Evolutionary conservation across 1,139 yeast genomes (phyloP).

Genomic region (Ashbya aceris): DNA sequence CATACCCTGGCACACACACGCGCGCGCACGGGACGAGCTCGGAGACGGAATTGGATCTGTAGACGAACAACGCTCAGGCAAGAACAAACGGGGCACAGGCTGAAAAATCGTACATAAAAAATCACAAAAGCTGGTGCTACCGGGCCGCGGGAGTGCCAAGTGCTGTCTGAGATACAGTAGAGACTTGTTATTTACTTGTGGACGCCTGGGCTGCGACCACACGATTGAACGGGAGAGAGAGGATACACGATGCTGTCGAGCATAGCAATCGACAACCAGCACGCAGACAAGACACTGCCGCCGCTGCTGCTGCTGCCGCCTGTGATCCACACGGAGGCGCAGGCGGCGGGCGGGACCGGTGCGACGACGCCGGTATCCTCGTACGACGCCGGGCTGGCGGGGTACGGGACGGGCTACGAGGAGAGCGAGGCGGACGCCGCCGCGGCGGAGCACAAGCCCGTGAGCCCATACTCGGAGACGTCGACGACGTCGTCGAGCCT

Average conservation of each 20-base stretch:
- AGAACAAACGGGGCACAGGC: too few species aligned
- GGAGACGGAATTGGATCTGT: too few species aligned
- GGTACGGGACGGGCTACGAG: not conserved
- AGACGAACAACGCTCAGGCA: too few species aligned
- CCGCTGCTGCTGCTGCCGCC: slow-evolving; percentile 25
- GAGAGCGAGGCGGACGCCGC: not conserved
- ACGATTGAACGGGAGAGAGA: too few species aligned
- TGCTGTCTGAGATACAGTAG: too few species aligned
- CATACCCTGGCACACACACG: too few species aligned
- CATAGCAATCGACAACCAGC: slow-evolving; percentile 3
- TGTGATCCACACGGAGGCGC: slow-evolving; percentile 5
- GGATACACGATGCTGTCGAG: not conserved
- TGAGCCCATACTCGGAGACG: not conserved
- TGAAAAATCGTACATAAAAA: too few species aligned
- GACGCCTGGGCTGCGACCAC: too few species aligned
- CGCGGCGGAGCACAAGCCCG: not conserved
- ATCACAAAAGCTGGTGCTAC: too few species aligned
- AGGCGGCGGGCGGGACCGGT: not conserved
- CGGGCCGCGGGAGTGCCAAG: too few species aligned
- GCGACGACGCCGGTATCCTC: slow-evolving; percentile 1
- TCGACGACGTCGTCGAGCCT: not conserved
- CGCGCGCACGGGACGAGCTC: too few species aligned
- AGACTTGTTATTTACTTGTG: too few species aligned
- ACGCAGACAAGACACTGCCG: slow-evolving; percentile 16
- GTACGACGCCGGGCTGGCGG: not conserved